phyloP scores from a whole-genome alignment of 75 land plant genomes.

The Picea glauca region DNA sequence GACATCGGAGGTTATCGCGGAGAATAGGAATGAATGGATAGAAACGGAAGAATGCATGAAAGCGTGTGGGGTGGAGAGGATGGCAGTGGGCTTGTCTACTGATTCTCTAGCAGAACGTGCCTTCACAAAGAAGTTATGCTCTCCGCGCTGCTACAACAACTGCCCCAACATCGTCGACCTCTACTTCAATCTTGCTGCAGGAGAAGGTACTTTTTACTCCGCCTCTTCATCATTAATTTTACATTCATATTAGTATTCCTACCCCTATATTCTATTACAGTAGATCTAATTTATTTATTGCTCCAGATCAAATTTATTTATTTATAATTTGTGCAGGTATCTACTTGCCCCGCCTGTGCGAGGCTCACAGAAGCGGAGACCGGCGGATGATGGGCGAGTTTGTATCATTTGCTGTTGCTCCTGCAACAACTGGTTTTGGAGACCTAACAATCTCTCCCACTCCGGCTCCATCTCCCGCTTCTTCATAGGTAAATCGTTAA shows the following conservation, averaged over 20 bases:
- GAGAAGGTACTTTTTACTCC: conserved; percentile 43
- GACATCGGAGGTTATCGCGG: conserved; percentile 58
- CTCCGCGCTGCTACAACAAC: conserved; percentile 39
- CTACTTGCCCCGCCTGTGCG: conserved; percentile 15
- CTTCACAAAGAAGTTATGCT: conserved; percentile 55
- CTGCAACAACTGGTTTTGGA: background rate
- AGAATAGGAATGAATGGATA: conserved; percentile 36
- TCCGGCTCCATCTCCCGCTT: too few species aligned
- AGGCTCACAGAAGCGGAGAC: conserved; percentile 8
- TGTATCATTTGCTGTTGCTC: background rate
- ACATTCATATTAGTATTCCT: too few species aligned
- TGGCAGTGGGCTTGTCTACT: conserved; percentile 56
- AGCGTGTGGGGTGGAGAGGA: conserved; percentile 60
- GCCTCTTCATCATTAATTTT: background rate
- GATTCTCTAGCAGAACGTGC: conserved; percentile 44
- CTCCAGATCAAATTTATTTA: background rate
- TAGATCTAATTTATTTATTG: too few species aligned
- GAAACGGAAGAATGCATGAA: conserved; percentile 58
- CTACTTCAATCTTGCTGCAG: conserved; percentile 67
- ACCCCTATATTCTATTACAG: background rate
- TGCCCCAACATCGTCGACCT: conserved; percentile 79
- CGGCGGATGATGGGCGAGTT: conserved; percentile 11
- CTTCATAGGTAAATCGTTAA: too few species aligned
- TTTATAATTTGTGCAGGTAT: conserved; percentile 7
- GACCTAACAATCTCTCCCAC: too few species aligned